Base-by-base conservation (phyloP, 2,329 filamentous ascomycete species). In the Beauveria scarabaeidicola region DNA sequence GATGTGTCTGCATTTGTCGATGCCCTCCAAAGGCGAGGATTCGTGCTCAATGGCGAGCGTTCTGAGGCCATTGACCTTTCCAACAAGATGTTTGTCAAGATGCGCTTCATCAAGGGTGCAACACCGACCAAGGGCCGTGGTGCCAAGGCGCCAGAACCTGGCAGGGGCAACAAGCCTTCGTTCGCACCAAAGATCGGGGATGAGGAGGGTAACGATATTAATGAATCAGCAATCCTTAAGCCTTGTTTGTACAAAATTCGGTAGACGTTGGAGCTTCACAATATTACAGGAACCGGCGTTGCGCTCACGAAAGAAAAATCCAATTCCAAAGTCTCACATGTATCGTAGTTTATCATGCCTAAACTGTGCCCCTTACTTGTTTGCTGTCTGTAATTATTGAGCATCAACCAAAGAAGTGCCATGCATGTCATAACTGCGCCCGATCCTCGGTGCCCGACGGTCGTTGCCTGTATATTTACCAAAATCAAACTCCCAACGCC, bases 71-170 rank as follows among this genome's bases (percentile, higher is more conserved):
- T 96, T 10, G 91, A 99, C 75, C 77, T 95, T 68, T 83, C 82
- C 59, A 99, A 99, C 76, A 95, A 89, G 76, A 99, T 99, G 94
- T 99, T 99, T 77, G 93, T 97, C 66, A 90, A 88, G 76, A 93
- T 99, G 91, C 85, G 88, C 67, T 99, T 99, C 73, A 79, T 92
- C 67, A 99, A 97, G 77, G 85, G 82, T n/a, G 85, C 84, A 21
- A 77, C 84, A 48, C 88, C 92, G 0, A 80, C 80, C 2, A 87
- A 85, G 70, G 91, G 91, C 25, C 95, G 96, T 76, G 84, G 88
- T 64, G 83, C 79, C 15, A 78, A 75, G 58, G 69, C 73, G 15
- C 63, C 84, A 66, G 88, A 86, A 19, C 85, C 87, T 73, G 80
- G 69, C 46, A 77, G 72, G 68, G 78, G 77, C 15, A 51, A 21